Base-by-base conservation (phyloP, 139 green algal genomes). In the Chlamydomonas sphaeroides region DNA sequence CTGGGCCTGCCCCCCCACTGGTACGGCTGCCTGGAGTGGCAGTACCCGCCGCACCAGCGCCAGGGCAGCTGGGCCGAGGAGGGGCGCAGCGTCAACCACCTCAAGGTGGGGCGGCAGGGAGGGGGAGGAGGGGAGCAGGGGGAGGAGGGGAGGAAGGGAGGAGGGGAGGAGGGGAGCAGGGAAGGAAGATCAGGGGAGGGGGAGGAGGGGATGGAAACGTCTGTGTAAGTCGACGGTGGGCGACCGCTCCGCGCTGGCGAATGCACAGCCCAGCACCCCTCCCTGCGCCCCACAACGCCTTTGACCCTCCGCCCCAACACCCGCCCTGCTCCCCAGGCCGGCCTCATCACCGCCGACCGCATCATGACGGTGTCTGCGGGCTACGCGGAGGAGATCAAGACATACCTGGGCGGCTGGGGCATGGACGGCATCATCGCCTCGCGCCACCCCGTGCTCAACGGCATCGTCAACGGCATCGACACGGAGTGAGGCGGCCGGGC, bases 401-500 rank as follows among this genome's bases (percentile, higher is more conserved):
- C 91, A 1, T 91, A 87, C 56, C 85, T 96, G 67, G 93, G 91
- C 25, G 91, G 91, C 51, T 95, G 90, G 84, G 91, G 90, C 65
- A 87, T 95, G 87, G 88, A 94, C 71, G 78, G 66, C 36, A 66
- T 95, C 66, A 78, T 95, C 25, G 35, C 65, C 36, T 68, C 28
- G 20, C 78, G 91, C 3, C 53, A 39, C 0, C 90, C 89, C 65
- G 93, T 94, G 53, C 88, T 97, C 36, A 94, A 94, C 77, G 95
- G 95, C 57, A 91, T 98, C 26, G 85, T 95, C 59, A 98, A 98
- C 66, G 95, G 95, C 62, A 96, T 98, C 30, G 93, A 97, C 85
- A 85, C 91, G 5, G 75, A 90, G 81, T 87, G 86, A 92, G 73
- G 36, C n/a, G 87, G 18, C 33, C 38, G 17, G 51, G 61, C 4